Percentiles rank a stretch among this genome's conserved stretches.
These are phyloP conservation scores for Puya raimondii DNA, from an alignment of 176 grass and related monocot genomes.

Conservation along the genomic window DNA sequence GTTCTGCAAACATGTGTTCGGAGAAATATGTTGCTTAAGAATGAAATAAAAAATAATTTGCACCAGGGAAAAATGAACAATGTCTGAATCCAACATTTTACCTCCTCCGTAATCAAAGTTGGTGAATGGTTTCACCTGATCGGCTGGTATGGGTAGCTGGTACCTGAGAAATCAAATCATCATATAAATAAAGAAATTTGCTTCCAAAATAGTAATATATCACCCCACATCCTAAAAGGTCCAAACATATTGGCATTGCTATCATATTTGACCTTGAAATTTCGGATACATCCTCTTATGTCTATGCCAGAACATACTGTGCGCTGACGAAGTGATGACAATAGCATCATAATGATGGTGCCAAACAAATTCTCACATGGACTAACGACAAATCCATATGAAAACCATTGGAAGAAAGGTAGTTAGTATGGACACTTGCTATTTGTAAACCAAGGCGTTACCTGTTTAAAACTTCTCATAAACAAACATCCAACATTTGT, in stretches of 20 bases:
- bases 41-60: conserved; percentile 1
- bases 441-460: no score
- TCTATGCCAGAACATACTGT: no score
- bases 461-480: no score
- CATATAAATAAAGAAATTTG: conserved; percentile 1
- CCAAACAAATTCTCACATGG: no score
- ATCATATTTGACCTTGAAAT: no score
- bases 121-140: conserved; percentile 54
- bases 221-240: neutral
- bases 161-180: conserved; percentile 38
- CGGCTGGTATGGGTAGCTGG: conserved; percentile 63
- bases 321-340: no score
- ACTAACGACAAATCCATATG: no score
- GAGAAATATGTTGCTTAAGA: neutral
- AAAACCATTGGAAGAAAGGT: no score
- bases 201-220: neutral
- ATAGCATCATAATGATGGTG: no score
- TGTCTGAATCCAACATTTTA: conserved; percentile 4
- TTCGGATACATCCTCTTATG: no score
- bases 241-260: neutral
- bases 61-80: neutral
- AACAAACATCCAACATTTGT: no score
- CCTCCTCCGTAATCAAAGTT: conserved; percentile 69
- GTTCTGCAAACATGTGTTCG: conserved; percentile 28
- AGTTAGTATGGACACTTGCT: no score